Percentiles rank a stretch among this genome's conserved stretches.
Evolutionary conservation across 306 rosid species (phyloP).

Genomic region (Quercus rubra): DNA sequence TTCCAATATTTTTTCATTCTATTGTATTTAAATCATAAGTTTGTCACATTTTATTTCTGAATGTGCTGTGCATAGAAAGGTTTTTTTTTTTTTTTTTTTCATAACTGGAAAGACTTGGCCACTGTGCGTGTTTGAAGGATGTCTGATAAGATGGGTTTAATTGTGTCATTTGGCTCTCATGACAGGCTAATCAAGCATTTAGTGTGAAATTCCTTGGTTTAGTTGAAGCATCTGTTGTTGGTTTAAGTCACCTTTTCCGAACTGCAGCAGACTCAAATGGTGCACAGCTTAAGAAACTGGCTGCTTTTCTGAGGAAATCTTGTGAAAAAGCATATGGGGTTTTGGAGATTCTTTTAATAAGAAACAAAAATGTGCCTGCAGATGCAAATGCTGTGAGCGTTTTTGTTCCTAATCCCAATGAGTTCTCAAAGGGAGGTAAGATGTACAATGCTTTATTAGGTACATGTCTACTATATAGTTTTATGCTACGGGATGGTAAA

Average conservation of each 20-base stretch:
- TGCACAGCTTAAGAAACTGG: conserved; percentile 53
- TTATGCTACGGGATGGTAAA: not conserved
- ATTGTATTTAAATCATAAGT: not conserved
- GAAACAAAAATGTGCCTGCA: conserved; percentile 57
- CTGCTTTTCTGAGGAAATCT: conserved; percentile 51
- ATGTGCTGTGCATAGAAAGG: not conserved
- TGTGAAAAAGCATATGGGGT: conserved; percentile 36
- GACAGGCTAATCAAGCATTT: conserved; percentile 31
- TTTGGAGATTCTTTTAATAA: conserved; percentile 47
- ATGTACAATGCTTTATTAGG: conserved; percentile 15
- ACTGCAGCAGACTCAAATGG: conserved; percentile 54
- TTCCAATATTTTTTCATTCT: not conserved
- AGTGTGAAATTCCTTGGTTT: conserved; percentile 52
- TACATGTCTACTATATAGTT: not conserved
- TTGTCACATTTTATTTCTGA: not conserved
- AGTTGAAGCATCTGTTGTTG: conserved; percentile 71
- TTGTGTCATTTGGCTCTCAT: conserved; percentile 19
- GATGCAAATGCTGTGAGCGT: conserved; percentile 76
- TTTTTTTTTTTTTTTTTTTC: not conserved
- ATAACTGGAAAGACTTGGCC: conserved; percentile 9
- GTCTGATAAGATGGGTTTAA: conserved; percentile 18
- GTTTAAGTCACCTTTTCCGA: conserved; percentile 69
- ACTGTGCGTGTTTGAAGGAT: conserved; percentile 10
- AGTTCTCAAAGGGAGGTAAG: conserved; percentile 54
- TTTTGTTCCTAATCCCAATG: conserved; percentile 50